These are phyloP conservation scores for Tranzscheliella williamsii DNA, from an alignment of 1,284 basidiomycete genomes.

Conservation along the genomic window DNA sequence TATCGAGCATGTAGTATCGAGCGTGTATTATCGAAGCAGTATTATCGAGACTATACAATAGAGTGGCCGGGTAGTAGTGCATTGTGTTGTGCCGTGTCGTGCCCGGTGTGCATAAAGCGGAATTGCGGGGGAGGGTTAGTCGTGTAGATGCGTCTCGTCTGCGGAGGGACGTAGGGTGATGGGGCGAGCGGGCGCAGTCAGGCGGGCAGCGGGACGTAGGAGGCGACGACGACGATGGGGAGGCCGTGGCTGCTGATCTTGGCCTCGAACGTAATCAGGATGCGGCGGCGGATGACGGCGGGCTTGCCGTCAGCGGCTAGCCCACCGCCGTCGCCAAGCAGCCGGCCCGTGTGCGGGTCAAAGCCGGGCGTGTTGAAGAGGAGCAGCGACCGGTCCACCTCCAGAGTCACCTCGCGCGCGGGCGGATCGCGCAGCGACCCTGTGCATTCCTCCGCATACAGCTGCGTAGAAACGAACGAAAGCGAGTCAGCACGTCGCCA, in stretches of 20 bases:
- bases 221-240: slow-evolving; percentile 20
- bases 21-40: no score
- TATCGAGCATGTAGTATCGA: no score
- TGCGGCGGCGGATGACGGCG: slow-evolving; percentile 2
- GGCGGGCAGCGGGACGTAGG: slow-evolving; percentile 12
- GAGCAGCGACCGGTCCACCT: slow-evolving; percentile 26
- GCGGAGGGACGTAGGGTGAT: no score
- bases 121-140: no score
- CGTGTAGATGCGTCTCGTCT: no score
- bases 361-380: slow-evolving; percentile 28
- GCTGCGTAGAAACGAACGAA: not conserved
- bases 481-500: slow-evolving; percentile 5
- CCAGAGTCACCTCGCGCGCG: slow-evolving; percentile 6
- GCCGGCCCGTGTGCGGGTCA: slow-evolving; percentile 23
- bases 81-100: no score
- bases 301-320: slow-evolving; percentile 16
- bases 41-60: no score
- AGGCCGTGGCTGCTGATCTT: slow-evolving; percentile 34
- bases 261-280: slow-evolving; percentile 30
- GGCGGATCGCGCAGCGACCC: slow-evolving; percentile 4
- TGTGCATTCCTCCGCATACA: slow-evolving; percentile 1
- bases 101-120: no score
- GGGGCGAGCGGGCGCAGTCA: not conserved
- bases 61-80: no score
- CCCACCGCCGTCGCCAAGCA: slow-evolving; percentile 10